Evolutionary conservation across 768 basidiomycete genomes (phyloP).

Genomic region (Mycena galopus): DNA sequence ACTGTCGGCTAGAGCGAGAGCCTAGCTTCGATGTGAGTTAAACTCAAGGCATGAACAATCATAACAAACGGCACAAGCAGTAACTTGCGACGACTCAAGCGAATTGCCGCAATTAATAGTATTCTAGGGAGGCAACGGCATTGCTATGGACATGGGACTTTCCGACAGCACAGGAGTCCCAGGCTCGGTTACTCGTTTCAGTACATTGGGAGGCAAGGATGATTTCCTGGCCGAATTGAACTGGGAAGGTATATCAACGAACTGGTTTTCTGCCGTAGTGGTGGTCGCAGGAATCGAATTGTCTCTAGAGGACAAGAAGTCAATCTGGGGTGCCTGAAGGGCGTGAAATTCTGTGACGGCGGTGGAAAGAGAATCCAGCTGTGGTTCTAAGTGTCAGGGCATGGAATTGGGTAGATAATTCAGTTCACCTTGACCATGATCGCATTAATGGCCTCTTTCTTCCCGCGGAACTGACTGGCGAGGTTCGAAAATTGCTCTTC

Average conservation of each 20-base stretch:
- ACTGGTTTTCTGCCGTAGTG: slow-evolving; percentile 9
- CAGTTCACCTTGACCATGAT: slow-evolving; percentile 78
- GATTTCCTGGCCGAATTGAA: not conserved
- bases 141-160: slow-evolving; percentile 13
- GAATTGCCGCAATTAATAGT: not conserved
- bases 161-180: slow-evolving; percentile 1
- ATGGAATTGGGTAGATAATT: slow-evolving; percentile 11
- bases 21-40: too few species aligned
- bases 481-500: slow-evolving; percentile 79
- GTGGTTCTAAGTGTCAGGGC: slow-evolving; percentile 26
- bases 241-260: not conserved
- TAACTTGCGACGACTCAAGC: too few species aligned
- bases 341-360: slow-evolving; percentile 65
- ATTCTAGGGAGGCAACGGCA: slow-evolving; percentile 11
- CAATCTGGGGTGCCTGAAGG: slow-evolving; percentile 60
- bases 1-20: too few species aligned
- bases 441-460: slow-evolving; percentile 74
- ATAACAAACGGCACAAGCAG: not conserved
- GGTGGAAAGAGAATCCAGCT: slow-evolving; percentile 73
- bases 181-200: not conserved
- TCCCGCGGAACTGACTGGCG: slow-evolving; percentile 75
- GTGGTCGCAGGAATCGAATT: slow-evolving; percentile 38
- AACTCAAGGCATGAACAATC: too few species aligned
- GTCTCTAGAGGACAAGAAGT: slow-evolving; percentile 51
- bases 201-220: not conserved